Percentiles rank a stretch among this genome's conserved stretches.
Evolutionary conservation across 1,284 basidiomycete genomes (phyloP).

Genomic region (Ustilago tritici): DNA sequence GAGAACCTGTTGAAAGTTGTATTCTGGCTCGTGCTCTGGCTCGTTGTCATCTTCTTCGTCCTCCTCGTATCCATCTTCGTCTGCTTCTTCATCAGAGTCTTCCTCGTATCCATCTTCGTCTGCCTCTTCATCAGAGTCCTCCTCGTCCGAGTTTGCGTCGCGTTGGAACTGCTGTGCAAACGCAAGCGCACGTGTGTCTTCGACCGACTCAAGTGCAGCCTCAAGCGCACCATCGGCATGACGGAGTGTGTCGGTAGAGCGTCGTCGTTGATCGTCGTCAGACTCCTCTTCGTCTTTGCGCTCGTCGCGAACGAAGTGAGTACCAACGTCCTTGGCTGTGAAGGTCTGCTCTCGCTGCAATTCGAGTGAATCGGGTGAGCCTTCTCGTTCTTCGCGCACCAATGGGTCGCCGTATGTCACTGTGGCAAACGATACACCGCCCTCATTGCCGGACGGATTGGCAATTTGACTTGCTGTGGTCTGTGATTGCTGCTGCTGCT

Average conservation of each 20-base stretch:
- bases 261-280: conserved; percentile 40
- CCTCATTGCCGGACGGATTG: conserved; percentile 7
- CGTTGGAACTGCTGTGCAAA: conserved; percentile 52
- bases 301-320: conserved; percentile 10
- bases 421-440: conserved; percentile 33
- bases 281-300: conserved; percentile 35
- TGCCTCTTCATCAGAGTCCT: conserved; percentile 38
- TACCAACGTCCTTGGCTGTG: conserved; percentile 44
- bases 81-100: conserved; percentile 40
- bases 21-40: conserved; percentile 37
- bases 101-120: conserved; percentile 42
- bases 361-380: conserved; percentile 44
- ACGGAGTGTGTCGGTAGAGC: conserved; percentile 55
- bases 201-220: conserved; percentile 42
- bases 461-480: not conserved
- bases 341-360: conserved; percentile 48
- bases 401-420: conserved; percentile 39
- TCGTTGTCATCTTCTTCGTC: conserved; percentile 49
- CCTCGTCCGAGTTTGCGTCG: conserved; percentile 41
- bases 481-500: conserved; percentile 8
- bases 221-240: conserved; percentile 38
- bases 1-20: conserved; percentile 39
- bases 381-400: conserved; percentile 33
- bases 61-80: conserved; percentile 49
- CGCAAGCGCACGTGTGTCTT: conserved; percentile 42